Evolutionary conservation across 306 rosid species (phyloP).

Genomic region (Cucumis melo): DNA sequence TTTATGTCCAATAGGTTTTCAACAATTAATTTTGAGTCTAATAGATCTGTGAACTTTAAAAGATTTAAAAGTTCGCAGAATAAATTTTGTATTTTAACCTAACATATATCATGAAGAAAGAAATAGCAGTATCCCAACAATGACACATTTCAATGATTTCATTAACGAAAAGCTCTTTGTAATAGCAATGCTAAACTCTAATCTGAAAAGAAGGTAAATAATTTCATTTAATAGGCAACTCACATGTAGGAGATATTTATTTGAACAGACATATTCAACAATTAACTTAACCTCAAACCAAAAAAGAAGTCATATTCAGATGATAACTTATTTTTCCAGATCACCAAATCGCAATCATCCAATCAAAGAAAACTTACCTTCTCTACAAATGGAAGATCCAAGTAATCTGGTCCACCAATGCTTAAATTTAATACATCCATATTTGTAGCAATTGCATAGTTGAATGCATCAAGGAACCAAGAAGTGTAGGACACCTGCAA

Average conservation of each 20-base stretch:
- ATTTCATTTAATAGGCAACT: neutral
- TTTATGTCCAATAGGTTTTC: too few relatives aligned
- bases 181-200: neutral
- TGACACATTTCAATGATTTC: neutral
- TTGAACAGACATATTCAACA: neutral
- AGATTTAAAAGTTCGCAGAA: too few relatives aligned
- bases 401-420: slow-evolving; percentile 95
- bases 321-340: neutral
- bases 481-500: slow-evolving; percentile 98
- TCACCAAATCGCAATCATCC: neutral
- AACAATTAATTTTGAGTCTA: too few relatives aligned
- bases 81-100: too few relatives aligned
- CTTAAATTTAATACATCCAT: slow-evolving; percentile 96
- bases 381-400: slow-evolving; percentile 98
- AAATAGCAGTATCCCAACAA: neutral
- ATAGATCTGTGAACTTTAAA: too few relatives aligned
- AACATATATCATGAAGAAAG: neutral
- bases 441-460: slow-evolving; percentile 87
- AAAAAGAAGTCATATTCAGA: neutral
- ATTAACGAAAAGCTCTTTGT: neutral
- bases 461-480: slow-evolving; percentile 99
- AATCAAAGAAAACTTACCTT: slow-evolving; percentile 33
- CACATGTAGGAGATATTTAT: neutral
- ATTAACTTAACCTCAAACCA: neutral
- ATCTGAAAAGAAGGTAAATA: neutral